A percentile compares a stretch with the other conserved stretches of the same genome.
Conservation (phyloP, 306 rosid species). For the Urtica urens region DNA sequence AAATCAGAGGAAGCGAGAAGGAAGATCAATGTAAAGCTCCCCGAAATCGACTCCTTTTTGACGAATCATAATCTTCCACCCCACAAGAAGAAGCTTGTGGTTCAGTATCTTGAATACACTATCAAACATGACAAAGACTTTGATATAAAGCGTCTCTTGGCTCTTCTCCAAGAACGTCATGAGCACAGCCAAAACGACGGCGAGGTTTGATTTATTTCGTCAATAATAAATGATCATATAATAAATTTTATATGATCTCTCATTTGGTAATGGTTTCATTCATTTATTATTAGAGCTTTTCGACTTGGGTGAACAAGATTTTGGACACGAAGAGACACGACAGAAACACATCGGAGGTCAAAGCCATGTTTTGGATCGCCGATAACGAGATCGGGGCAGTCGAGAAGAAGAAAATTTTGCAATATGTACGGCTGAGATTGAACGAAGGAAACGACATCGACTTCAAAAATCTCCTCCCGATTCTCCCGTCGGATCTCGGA, state of each 20-base stretch:
- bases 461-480: background rate
- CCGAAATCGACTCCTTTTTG: background rate
- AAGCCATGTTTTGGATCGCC: background rate
- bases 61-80: background rate
- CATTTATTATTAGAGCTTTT: background rate
- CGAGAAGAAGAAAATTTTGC: background rate
- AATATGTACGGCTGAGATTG: background rate
- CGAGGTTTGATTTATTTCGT: constrained; percentile 1
- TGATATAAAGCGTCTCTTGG: background rate
- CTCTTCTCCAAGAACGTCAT: constrained; percentile 4
- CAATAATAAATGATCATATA: background rate
- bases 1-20: background rate
- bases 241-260: background rate
- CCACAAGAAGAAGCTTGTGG: background rate
- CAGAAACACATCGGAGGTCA: background rate
- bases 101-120: background rate
- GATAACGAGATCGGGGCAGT: background rate
- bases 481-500: background rate
- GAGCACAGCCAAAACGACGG: background rate
- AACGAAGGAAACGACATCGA: background rate
- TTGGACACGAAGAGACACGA: background rate
- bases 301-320: background rate
- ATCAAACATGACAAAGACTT: constrained; percentile 4
- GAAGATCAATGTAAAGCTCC: background rate
- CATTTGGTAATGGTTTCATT: background rate